Evolutionary conservation across 116 monocot species (phyloP).

Genomic region (Papilionanthe hybrid): DNA sequence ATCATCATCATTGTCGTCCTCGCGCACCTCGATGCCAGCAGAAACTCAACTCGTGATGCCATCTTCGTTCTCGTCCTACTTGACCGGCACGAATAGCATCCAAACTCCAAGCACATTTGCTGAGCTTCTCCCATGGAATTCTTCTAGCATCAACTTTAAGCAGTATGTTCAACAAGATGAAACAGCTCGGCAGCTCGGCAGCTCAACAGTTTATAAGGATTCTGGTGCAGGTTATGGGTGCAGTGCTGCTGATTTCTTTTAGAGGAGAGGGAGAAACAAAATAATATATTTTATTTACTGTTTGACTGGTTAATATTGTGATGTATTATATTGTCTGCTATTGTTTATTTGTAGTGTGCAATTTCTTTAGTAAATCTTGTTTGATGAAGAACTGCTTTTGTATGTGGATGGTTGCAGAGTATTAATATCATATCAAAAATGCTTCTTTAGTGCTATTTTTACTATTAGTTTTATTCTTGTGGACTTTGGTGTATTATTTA

Average conservation of each 20-base stretch:
- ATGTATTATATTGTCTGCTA: too few relatives aligned
- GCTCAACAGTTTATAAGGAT: neutral
- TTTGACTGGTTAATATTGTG: too few relatives aligned
- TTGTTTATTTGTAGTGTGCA: too few relatives aligned
- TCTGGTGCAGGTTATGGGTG: neutral
- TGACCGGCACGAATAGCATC: neutral
- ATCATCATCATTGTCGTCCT: too few relatives aligned
- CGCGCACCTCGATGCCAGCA: too few relatives aligned
- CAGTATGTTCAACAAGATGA: neutral
- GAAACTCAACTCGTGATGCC: neutral
- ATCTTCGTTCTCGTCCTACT: neutral
- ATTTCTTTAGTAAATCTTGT: too few relatives aligned
- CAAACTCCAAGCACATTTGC: neutral
- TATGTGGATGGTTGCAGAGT: too few relatives aligned
- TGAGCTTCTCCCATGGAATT: neutral
- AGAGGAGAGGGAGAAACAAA: neutral
- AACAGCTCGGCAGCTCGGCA: neutral
- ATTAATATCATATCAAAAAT: too few relatives aligned
- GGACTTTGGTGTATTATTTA: too few relatives aligned
- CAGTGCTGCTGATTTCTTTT: conserved; percentile 2
- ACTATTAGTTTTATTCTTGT: too few relatives aligned
- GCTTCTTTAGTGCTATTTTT: too few relatives aligned
- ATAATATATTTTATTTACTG: neutral
- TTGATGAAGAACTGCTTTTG: too few relatives aligned
- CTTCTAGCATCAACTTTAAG: neutral